A percentile compares a stretch with the other conserved stretches of the same genome.
Conservation (phyloP, 2,329 filamentous ascomycete genomes). For the Aspergillus phoenicis region DNA sequence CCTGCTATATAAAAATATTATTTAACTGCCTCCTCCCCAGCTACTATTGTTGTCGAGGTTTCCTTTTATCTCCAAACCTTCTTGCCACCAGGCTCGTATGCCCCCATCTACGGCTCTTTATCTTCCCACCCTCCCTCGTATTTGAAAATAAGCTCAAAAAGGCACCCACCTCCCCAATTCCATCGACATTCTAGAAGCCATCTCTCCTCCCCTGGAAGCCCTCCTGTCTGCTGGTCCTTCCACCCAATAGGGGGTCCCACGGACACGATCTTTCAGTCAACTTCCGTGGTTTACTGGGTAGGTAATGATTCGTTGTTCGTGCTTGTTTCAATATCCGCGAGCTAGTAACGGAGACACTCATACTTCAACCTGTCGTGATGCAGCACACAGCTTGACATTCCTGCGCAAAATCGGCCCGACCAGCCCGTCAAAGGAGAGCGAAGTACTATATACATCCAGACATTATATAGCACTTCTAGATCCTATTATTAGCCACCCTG, state of each 20-base stretch:
- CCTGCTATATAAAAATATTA: not conserved
- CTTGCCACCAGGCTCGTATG: no score
- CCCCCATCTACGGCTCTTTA: not conserved
- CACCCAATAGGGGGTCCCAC: constrained; percentile 11
- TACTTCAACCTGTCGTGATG: no score
- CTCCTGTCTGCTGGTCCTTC: not conserved
- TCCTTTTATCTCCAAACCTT: no score
- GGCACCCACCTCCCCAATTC: not conserved
- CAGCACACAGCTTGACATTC: no score
- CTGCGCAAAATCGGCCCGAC: no score
- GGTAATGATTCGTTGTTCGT: not conserved
- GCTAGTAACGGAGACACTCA: no score
- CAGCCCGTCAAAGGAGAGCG: not conserved
- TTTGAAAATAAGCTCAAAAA: not conserved
- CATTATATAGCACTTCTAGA: no score
- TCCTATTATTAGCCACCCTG: not conserved
- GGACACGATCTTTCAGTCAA: constrained; percentile 26
- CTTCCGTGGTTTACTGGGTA: constrained; percentile 3
- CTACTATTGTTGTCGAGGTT: no score
- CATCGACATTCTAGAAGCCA: not conserved
- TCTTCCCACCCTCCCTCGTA: not conserved
- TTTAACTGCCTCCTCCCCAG: no score
- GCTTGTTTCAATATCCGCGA: not conserved
- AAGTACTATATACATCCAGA: not conserved
- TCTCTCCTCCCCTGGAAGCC: not conserved